These are phyloP conservation scores for Phlegmacium glaucopus DNA, from an alignment of 768 basidiomycete genomes.

Conservation along the genomic window DNA sequence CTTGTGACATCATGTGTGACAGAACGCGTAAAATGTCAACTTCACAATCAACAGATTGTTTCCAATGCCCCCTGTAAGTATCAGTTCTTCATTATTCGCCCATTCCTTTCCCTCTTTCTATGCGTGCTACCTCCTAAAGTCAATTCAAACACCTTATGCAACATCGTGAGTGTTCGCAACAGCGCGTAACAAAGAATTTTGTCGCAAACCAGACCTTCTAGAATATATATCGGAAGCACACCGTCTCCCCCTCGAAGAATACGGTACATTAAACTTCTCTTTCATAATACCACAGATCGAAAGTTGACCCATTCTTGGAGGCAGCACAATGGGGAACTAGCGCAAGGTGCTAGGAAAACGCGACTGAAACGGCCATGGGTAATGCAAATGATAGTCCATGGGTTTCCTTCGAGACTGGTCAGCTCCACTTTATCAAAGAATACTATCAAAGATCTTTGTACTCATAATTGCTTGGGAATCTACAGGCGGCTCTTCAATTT, in stretches of 20 bases:
- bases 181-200: background rate
- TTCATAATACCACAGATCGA: background rate
- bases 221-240: constrained; percentile 78
- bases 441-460: background rate
- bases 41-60: background rate
- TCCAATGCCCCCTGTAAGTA: background rate
- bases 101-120: constrained; percentile 63
- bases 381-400: constrained; percentile 85
- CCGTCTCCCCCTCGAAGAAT: constrained; percentile 64
- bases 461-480: background rate
- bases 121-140: constrained; percentile 80
- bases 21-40: constrained; percentile 11
- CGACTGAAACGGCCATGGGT: constrained; percentile 63
- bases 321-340: constrained; percentile 80
- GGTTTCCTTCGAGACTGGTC: constrained; percentile 70
- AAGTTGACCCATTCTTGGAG: constrained; percentile 28
- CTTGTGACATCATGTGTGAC: constrained; percentile 23
- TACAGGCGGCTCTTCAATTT: constrained; percentile 68
- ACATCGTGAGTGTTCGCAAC: constrained; percentile 29
- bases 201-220: constrained; percentile 19
- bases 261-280: constrained; percentile 34
- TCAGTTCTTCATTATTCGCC: constrained; percentile 15
- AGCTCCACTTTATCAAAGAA: constrained; percentile 3
- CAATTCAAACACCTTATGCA: constrained; percentile 50
- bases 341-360: constrained; percentile 70